These are phyloP conservation scores for Acanthamoeba lenticulata DNA, from an alignment of 208 protist genomes.

Conservation along the genomic window DNA sequence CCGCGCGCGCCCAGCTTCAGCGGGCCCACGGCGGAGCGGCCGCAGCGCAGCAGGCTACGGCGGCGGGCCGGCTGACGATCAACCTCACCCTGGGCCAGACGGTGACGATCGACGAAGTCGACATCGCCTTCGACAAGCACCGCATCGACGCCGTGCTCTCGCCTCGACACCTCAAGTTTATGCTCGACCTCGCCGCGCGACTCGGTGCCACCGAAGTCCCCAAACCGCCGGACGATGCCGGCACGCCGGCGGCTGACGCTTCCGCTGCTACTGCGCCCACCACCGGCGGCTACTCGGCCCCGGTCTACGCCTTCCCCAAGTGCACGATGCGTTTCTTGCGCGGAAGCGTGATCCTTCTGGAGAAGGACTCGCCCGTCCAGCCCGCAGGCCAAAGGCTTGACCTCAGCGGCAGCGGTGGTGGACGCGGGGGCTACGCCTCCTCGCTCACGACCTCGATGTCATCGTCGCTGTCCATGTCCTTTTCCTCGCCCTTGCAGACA, in stretches of 20 bases:
- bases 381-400: neutral
- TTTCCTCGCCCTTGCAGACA: too few species aligned
- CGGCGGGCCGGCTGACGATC: neutral
- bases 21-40: too few species aligned
- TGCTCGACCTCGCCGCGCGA: neutral
- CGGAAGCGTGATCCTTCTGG: constrained; percentile 11
- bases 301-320: constrained; percentile 37
- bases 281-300: neutral
- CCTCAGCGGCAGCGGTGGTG: neutral
- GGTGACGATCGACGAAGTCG: neutral
- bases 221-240: too few species aligned
- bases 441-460: too few species aligned
- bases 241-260: neutral
- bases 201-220: too few species aligned
- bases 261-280: neutral
- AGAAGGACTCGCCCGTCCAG: constrained; percentile 10
- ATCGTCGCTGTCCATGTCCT: too few species aligned
- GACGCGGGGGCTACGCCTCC: too few species aligned
- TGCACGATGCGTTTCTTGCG: neutral
- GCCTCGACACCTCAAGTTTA: neutral
- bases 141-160: neutral
- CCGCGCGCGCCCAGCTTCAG: too few species aligned
- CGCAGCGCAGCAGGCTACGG: too few species aligned
- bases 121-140: constrained; percentile 21
- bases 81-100: constrained; percentile 27